Conservation (phyloP, 2,329 filamentous ascomycete genomes). For the Tothia fuscella region DNA sequence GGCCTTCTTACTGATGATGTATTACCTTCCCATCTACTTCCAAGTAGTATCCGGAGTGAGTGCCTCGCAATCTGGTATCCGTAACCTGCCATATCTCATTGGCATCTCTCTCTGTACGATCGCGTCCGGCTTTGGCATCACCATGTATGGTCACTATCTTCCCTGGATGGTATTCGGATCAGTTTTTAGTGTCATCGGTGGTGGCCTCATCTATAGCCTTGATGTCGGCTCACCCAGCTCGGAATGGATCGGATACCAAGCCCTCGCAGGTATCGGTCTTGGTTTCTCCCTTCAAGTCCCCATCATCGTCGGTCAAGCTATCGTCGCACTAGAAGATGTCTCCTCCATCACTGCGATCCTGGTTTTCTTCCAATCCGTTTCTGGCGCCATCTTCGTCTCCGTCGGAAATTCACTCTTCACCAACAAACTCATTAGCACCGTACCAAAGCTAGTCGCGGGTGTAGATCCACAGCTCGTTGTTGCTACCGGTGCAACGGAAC, state of each 20-base stretch:
- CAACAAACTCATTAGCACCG: slow-evolving; percentile 6
- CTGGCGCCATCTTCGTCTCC: slow-evolving; percentile 6
- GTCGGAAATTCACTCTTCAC: slow-evolving; percentile 7
- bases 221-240: slow-evolving; percentile 23
- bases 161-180: slow-evolving; percentile 22
- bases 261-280: slow-evolving; percentile 31
- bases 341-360: slow-evolving; percentile 16
- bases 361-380: slow-evolving; percentile 12
- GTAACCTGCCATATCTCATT: slow-evolving; percentile 32
- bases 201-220: slow-evolving; percentile 32
- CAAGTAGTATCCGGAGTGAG: slow-evolving; percentile 27
- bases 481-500: slow-evolving; percentile 32
- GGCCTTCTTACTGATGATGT: slow-evolving; percentile 27
- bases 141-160: slow-evolving; percentile 23
- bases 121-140: slow-evolving; percentile 16
- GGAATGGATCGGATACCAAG: slow-evolving; percentile 38
- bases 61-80: slow-evolving; percentile 27
- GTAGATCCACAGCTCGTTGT: slow-evolving; percentile 26
- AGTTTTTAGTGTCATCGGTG: slow-evolving; percentile 21
- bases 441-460: slow-evolving; percentile 17
- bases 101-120: slow-evolving; percentile 17
- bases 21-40: slow-evolving; percentile 38
- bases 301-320: slow-evolving; percentile 27
- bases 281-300: slow-evolving; percentile 31
- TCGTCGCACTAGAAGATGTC: slow-evolving; percentile 16